Percentiles rank a stretch among this genome's conserved stretches.
phyloP scores from a whole-genome alignment of 176 grass and related monocot species.

The Elaeis guineensis region DNA sequence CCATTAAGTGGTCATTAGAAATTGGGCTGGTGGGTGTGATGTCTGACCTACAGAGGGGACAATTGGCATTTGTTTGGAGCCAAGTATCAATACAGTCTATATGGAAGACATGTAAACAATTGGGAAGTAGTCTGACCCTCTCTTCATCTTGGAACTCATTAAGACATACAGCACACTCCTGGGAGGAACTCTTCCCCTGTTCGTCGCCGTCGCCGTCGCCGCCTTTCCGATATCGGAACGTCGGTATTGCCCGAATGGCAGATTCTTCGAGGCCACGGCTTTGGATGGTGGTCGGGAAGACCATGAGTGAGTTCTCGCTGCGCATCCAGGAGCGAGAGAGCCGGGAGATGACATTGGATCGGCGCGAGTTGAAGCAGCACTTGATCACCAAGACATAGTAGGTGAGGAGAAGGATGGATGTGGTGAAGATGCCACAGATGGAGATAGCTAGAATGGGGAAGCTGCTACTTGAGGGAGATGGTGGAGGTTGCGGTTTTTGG shows the following conservation, averaged over 20 bases:
- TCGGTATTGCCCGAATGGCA: slow-evolving; percentile 41
- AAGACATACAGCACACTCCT: slow-evolving; percentile 70
- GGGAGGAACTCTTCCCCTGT: neutral
- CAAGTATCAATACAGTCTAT: slow-evolving; percentile 66
- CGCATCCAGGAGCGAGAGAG: slow-evolving; percentile 10
- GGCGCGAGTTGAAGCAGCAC: slow-evolving; percentile 63
- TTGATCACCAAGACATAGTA: slow-evolving; percentile 82
- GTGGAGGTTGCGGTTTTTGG: neutral
- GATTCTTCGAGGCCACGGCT: slow-evolving; percentile 36
- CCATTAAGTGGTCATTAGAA: slow-evolving; percentile 10
- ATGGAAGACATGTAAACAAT: slow-evolving; percentile 84
- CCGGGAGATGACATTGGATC: neutral
- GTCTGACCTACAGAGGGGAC: slow-evolving; percentile 66
- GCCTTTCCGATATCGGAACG: slow-evolving; percentile 40
- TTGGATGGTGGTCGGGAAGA: neutral
- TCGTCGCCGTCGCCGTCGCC: neutral
- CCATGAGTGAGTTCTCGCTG: neutral
- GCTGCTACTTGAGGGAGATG: slow-evolving; percentile 20
- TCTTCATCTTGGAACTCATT: slow-evolving; percentile 77
- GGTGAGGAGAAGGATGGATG: slow-evolving; percentile 54
- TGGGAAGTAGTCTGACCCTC: slow-evolving; percentile 52
- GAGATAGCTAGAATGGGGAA: slow-evolving; percentile 51
- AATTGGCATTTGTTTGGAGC: slow-evolving; percentile 64
- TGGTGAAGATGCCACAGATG: slow-evolving; percentile 52
- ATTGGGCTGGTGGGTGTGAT: slow-evolving; percentile 16